These are phyloP conservation scores for Pseudocercospora cruenta DNA, from an alignment of 2,329 filamentous ascomycete genomes.

Conservation along the genomic window DNA sequence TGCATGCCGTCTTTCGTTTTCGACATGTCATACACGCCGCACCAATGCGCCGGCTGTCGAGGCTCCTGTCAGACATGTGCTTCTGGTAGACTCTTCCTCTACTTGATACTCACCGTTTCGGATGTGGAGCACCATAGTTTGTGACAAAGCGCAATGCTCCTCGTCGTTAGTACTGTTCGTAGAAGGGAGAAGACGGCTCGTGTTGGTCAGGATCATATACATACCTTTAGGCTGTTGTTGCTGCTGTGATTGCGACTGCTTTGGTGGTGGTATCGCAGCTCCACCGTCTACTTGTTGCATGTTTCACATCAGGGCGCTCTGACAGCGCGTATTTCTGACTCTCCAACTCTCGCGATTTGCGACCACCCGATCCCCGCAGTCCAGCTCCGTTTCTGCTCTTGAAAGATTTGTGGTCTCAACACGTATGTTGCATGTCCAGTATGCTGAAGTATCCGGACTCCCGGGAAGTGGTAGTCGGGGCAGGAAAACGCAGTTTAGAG, in stretches of 20 bases:
- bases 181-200: not conserved
- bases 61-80: conserved; percentile 1
- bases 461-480: not conserved
- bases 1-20: conserved; percentile 55
- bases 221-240: not conserved
- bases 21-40: conserved; percentile 63
- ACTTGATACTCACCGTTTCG: conserved; percentile 57
- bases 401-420: not conserved
- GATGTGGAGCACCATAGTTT: conserved; percentile 78
- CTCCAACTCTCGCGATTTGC: not conserved
- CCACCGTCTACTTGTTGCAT: conserved; percentile 25
- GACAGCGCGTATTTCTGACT: conserved; percentile 1
- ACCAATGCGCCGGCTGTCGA: conserved; percentile 69
- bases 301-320: conserved; percentile 20
- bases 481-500: no score
- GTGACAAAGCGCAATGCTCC: conserved; percentile 69
- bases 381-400: not conserved
- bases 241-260: conserved; percentile 8
- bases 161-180: conserved; percentile 21
- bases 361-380: conserved; percentile 17
- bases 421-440: not conserved
- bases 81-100: not conserved
- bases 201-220: not conserved
- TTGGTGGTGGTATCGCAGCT: not conserved
- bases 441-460: not conserved